Base-by-base conservation (phyloP, 345 rosid species). In the Crucihimalaya himalaica region DNA sequence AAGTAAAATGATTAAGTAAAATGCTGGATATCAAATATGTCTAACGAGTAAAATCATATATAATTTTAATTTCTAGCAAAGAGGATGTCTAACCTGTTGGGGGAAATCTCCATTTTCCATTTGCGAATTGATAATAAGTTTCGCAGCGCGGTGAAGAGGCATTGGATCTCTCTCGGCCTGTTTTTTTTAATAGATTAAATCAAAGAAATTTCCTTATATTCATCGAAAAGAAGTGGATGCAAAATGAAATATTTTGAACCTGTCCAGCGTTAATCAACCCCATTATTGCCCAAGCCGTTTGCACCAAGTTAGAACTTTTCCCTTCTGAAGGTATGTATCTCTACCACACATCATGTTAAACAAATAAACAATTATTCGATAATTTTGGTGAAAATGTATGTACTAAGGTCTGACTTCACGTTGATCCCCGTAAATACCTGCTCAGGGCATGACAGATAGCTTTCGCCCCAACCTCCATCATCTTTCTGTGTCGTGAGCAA, bases 131-230 rank as follows among this genome's bases (percentile, higher is more conserved):
- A 92, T 89, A 68, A 92, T 62, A 39, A 89, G 66, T 69, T 83
- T 92, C 15, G 85, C 94, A 15, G 86, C 96, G 1, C 75, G 81
- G 56, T 86, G 89, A 77, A 89, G 80, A 21, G 97, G 94, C 7
- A 73, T 74, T 1, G 88, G 85, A 71, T 89, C 88, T 60, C 84
- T 82, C 69, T 83, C 83, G 12, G 63, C 84, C 87, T 48, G 21
- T 35, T 34, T 34, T 34, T 2, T 9, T 9, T 35, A 0, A 35
- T 9, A 35, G 39, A 35, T 35, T 35, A 35, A 37, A 37, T 0
- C 40, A 0, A 37, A 11, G 40, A 37, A 37, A 16, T 46, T 46
- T 16, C 51, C 5, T 46, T 46, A 23, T 1, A 46, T 4, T 46
- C 16, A 35, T 35, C 39, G 4, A 5, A 5, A 43, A 43, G 16